These are phyloP conservation scores for Elongisporangium undulatum DNA, from an alignment of 352 stramenopile genomes.

Conservation along the genomic window DNA sequence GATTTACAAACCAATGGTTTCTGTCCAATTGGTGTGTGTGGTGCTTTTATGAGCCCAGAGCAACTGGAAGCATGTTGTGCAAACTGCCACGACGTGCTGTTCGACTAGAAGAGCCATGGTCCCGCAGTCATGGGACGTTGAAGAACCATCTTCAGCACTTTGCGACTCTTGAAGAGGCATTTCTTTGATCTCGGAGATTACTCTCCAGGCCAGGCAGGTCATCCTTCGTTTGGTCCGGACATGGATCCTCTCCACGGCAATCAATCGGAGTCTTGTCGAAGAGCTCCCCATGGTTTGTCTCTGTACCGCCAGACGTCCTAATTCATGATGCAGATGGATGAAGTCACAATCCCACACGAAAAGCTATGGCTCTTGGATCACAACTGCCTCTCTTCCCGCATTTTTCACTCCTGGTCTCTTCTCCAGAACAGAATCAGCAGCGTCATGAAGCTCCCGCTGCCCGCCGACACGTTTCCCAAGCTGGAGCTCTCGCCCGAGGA, in stretches of 20 bases:
- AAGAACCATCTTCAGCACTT: too few relatives aligned
- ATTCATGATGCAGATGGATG: neutral
- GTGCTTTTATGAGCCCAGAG: neutral
- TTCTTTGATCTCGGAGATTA: neutral
- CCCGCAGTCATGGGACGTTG: too few relatives aligned
- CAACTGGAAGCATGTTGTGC: too few relatives aligned
- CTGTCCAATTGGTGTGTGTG: neutral
- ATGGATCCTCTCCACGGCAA: neutral
- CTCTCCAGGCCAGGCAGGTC: neutral
- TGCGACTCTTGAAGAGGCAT: neutral
- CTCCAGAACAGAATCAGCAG: conserved; percentile 1
- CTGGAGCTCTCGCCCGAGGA: conserved; percentile 24
- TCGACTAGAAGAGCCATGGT: too few relatives aligned
- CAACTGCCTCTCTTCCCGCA: neutral
- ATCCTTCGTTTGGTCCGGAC: neutral
- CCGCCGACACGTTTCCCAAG: conserved; percentile 23
- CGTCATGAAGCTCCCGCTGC: conserved; percentile 31
- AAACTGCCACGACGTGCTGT: too few relatives aligned
- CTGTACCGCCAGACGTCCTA: neutral
- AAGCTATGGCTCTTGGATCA: neutral
- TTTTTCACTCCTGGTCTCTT: too few relatives aligned
- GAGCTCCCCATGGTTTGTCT: neutral
- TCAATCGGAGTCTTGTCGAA: neutral
- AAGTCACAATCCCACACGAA: neutral
- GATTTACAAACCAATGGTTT: neutral